Base-by-base conservation (phyloP, 176 grass and related monocot species). In the Puya raimondii region DNA sequence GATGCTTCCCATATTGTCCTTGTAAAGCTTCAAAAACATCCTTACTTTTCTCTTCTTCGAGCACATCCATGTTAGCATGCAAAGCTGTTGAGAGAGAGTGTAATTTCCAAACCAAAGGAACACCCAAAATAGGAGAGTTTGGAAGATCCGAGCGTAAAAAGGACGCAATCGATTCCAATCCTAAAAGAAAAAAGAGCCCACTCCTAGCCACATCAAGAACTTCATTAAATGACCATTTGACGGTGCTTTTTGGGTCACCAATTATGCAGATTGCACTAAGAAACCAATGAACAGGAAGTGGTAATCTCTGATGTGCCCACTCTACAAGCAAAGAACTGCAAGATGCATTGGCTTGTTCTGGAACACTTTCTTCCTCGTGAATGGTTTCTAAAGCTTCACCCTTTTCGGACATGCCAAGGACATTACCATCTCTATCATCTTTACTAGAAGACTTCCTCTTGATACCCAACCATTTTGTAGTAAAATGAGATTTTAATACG, bases 31-130 rank as follows among this genome's bases (percentile, higher is more conserved):
- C 56, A 20, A 99, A 93, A 84, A 88, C 71, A 80, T 76, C 80
- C 75, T 76, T 88, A 66, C 86, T 99, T 72, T 70, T 90, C 29
- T 90, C 84, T 72, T 96, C 92, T 71, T 72, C 79, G 64, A 93
- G 84, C 64, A 92, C 84, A 65, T 88, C 82, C 81, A 92, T 92
- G 66, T 65, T 84, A 63, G 23, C 58, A 23, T 67, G 64, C 76
- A 99, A 69, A 66, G 89, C 86, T 53, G 78, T 79, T 13, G 94
- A 97, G 72, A 97, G 77, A 74, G 89, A 77, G 85, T 97, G 89
- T 53, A 90, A 84, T 76, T 97, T 97, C 89, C 89, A 97, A 78
- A 97, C 80, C 67, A 92, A 80, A 77, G 86, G 70, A 78, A 51
- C 52, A 79, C 76, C 82, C 69, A 53, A 68, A 27, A 86, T 63